Evolutionary conservation across 768 basidiomycete species (phyloP).

Genomic region (Mrakia blollopis): DNA sequence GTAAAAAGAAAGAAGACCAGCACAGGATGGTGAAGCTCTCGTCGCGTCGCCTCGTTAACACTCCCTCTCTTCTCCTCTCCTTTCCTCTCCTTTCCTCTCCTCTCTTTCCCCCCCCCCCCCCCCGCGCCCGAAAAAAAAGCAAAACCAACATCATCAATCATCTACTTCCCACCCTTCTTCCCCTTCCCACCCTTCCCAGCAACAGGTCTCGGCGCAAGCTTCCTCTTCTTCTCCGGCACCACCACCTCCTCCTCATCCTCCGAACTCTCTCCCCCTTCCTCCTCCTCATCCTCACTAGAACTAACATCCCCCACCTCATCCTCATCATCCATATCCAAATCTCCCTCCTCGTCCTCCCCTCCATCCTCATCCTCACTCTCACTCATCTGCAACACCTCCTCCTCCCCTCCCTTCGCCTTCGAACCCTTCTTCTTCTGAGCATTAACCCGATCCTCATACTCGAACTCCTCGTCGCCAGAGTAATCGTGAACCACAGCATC

Average conservation of each 20-base stretch:
- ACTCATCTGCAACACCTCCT: neutral
- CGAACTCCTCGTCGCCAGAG: constrained; percentile 32
- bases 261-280: neutral
- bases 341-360: constrained; percentile 16
- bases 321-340: constrained; percentile 21
- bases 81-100: neutral
- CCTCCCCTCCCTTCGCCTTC: neutral
- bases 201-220: constrained; percentile 4
- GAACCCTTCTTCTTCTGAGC: too few species aligned
- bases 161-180: constrained; percentile 6
- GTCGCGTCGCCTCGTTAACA: too few species aligned
- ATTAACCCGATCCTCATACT: constrained; percentile 30
- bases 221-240: constrained; percentile 12
- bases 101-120: neutral
- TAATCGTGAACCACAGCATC: constrained; percentile 31
- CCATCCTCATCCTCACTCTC: neutral
- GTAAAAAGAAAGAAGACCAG: too few species aligned
- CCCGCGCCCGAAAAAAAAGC: neutral
- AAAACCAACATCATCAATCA: neutral
- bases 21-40: too few species aligned
- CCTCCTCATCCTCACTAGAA: constrained; percentile 22
- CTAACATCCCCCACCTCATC: constrained; percentile 23
- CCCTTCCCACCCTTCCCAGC: neutral
- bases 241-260: neutral
- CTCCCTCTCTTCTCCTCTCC: neutral